Conservation (phyloP, 169 alveolate species). For the Theileria annulata region DNA sequence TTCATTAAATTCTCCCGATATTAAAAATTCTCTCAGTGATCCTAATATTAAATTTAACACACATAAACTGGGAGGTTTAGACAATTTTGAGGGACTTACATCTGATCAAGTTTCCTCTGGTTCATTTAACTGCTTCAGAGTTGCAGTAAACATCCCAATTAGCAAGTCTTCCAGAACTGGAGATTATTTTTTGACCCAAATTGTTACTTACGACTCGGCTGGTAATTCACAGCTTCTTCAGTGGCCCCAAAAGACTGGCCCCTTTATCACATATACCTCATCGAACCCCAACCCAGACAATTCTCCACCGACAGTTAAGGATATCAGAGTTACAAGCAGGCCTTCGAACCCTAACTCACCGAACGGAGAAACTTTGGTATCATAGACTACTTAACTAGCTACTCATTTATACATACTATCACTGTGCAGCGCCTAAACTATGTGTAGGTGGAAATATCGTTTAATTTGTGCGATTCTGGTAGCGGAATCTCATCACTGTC, state of each 20-base stretch:
- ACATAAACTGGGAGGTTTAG: conserved; percentile 19
- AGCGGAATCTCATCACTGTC: conserved; percentile 67
- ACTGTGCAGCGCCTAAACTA: neutral
- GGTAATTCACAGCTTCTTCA: conserved; percentile 69
- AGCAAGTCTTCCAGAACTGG: conserved; percentile 66
- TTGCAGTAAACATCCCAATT: conserved; percentile 66
- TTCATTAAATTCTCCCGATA: neutral
- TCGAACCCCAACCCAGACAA: conserved; percentile 49
- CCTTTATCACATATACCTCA: conserved; percentile 34
- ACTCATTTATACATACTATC: conserved; percentile 17
- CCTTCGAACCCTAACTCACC: conserved; percentile 63
- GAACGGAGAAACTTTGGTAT: conserved; percentile 78
- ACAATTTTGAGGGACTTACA: conserved; percentile 35
- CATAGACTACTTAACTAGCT: conserved; percentile 2
- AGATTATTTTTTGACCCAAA: conserved; percentile 57
- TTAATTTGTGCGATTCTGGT: conserved; percentile 63
- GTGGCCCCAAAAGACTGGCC: conserved; percentile 60
- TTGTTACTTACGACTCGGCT: conserved; percentile 68
- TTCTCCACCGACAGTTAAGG: conserved; percentile 56
- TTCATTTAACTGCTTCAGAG: conserved; percentile 70
- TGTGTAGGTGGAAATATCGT: conserved; percentile 40
- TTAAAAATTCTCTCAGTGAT: neutral
- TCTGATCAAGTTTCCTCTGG: conserved; percentile 17
- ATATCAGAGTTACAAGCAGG: conserved; percentile 63
- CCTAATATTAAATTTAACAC: conserved; percentile 19